Evolutionary conservation across 2,329 filamentous ascomycete genomes (phyloP).

Genomic region (Penicillium brevicompactum): DNA sequence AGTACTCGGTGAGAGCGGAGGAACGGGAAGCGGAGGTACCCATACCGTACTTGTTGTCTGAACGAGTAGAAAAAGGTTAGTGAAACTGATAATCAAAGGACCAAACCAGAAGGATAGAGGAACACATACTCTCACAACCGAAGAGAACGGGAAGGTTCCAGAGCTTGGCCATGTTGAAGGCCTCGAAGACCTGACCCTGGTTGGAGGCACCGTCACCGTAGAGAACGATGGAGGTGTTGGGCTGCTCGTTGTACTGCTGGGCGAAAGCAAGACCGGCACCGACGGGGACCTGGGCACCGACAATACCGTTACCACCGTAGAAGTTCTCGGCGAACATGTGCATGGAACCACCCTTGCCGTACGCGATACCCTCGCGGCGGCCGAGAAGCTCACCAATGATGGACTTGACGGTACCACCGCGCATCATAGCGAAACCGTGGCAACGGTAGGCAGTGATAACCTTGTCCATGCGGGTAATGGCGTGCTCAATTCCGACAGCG

Average conservation of each 20-base stretch:
- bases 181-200: conserved; percentile 99
- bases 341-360: conserved; percentile 99
- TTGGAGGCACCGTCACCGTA: conserved; percentile 99
- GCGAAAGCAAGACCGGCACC: conserved; percentile 96
- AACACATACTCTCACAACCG: conserved; percentile 88
- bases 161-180: conserved; percentile 99
- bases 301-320: conserved; percentile 98
- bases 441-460: conserved; percentile 98
- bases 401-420: conserved; percentile 82
- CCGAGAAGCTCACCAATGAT: conserved; percentile 97
- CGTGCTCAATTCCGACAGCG: conserved; percentile 94
- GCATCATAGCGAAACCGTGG: conserved; percentile 98
- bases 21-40: conserved; percentile 93
- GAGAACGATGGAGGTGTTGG: conserved; percentile 83
- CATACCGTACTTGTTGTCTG: conserved; percentile 99
- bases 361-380: conserved; percentile 92
- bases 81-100: background rate
- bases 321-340: conserved; percentile 99
- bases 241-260: conserved; percentile 87
- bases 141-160: conserved; percentile 97
- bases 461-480: conserved; percentile 87
- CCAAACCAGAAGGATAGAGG: background rate
- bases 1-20: conserved; percentile 97
- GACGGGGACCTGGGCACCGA: conserved; percentile 96
- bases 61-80: background rate